Conservation (phyloP, 1,284 basidiomycete species). For the Boletus mariae region DNA sequence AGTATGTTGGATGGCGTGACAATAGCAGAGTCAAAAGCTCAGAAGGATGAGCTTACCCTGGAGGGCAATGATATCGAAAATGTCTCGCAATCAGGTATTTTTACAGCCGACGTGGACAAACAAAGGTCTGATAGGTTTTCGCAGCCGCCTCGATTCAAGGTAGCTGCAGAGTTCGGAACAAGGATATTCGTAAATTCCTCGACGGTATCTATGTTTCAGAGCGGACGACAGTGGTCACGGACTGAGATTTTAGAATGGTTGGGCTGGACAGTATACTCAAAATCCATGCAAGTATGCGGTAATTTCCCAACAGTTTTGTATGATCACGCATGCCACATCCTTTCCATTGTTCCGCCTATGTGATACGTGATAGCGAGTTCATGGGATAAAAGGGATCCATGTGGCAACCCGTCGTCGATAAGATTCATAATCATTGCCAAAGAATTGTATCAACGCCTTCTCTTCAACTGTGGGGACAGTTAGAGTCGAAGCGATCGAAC, state of each 20-base stretch:
- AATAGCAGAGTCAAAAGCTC: conserved; percentile 86
- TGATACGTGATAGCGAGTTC: conserved; percentile 30
- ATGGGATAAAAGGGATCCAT: conserved; percentile 67
- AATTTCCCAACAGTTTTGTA: conserved; percentile 23
- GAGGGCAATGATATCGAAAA: conserved; percentile 94
- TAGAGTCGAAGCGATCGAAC: conserved; percentile 4
- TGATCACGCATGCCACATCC: conserved; percentile 29
- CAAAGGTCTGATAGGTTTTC: conserved; percentile 4
- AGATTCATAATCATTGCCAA: conserved; percentile 72
- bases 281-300: conserved; percentile 23
- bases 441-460: conserved; percentile 68
- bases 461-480: conserved; percentile 62
- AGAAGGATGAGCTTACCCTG: conserved; percentile 95
- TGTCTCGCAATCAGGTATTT: conserved; percentile 86
- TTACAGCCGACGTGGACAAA: not conserved
- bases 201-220: conserved; percentile 93
- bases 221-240: conserved; percentile 61
- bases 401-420: conserved; percentile 72
- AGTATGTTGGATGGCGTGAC: conserved; percentile 89
- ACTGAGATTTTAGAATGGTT: conserved; percentile 30
- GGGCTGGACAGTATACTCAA: conserved; percentile 8
- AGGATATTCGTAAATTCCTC: conserved; percentile 96
- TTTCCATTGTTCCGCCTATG: conserved; percentile 8
- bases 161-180: conserved; percentile 92
- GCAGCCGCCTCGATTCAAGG: conserved; percentile 93